Base-by-base conservation (phyloP, 1,284 basidiomycete species). In the Paramarasmius palmivorus region DNA sequence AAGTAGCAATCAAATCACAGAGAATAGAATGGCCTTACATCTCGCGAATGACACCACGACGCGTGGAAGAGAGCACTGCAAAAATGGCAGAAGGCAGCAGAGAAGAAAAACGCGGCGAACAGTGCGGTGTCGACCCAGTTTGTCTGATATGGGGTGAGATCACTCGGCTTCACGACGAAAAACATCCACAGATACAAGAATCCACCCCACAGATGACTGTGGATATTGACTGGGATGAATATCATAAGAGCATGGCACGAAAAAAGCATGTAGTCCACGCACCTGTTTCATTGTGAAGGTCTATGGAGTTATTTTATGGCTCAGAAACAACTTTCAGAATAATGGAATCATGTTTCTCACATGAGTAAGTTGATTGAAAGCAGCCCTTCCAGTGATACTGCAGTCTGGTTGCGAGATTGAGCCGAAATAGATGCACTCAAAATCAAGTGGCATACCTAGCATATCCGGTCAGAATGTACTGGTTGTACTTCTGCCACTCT, bases 211-310 rank as follows among this genome's bases (percentile, higher is more conserved):
- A 95, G 75, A 65, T 96, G 94, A 50, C 82, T 90, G 70, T 95
- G 92, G 50, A 96, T 94, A 71, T 97, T 96, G 57, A 96, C 92
- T 93, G 57, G 36, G 49, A 49, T 48, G 54, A 37, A 56, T 54
- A 55, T 49, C 38, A 44, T 52, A 45, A 41, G 22, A 19, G 17
- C 40, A 46, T 53, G 32, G 40, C 37, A 41, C 52, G 39, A 53
- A 51, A 45, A 35, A 17, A 25, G 19, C 40, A 47, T 49, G 42
- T 10, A n/a, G 36, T 32, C 42, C 38, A 46, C 17, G 41, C 34
- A 88, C 89, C 79, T 55, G 88, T 92, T 72, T 93, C 91, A 63
- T 93, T 94, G 68, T 94, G 92, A 50, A 92, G 62, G 70, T 91
- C 92, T 93, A 57, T 45, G 35, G 50, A 35, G 53, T 17, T 44